Base-by-base conservation (phyloP, 257 asterid species). In the Misopates orontium region DNA sequence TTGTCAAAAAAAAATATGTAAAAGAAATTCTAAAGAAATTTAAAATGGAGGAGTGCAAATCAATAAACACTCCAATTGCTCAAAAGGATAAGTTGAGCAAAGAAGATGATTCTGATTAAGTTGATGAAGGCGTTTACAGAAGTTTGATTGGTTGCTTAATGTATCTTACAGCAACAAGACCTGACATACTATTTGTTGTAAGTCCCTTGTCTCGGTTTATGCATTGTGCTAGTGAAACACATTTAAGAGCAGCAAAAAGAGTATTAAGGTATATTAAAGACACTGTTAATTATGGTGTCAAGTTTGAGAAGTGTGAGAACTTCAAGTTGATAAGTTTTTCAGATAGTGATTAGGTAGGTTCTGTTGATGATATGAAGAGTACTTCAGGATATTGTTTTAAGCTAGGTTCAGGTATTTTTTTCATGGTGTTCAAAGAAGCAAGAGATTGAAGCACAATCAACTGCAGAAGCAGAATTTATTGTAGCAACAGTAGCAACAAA, bases 381-480 rank as follows among this genome's bases (percentile, higher is more conserved):
- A n/a, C n/a, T n/a, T n/a, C n/a, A n/a, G n/a, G n/a, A n/a, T n/a
- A n/a, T n/a, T n/a, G n/a, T n/a, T n/a, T n/a, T n/a, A n/a, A n/a
- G n/a, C n/a, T n/a, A n/a, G 58, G 50, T 1, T 31, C 63, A 45
- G 18, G 50, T n/a, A 6, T 11, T 49, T 6, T 65, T 72, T 10
- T 31, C 56, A 6, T 56, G 62, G 77, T 11, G 41, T 8, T 52
- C 41, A 0, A 71, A 63, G 40, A 66, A 72, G 15, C 41, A 40
- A 20, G 66, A 71, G n/a, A 36, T 44, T 24, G 25, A 62, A 23
- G 71, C 60, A 4, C 69, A 70, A 50, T 60, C 68, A 10, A 40
- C 28, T 3, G 53, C 52, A 1, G 45, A 63, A 17, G 60, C 51
- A 0, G 57, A 60, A 12, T 59, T 42, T 40, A 32, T 36, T 25